phyloP scores from a whole-genome alignment of 2,329 filamentous ascomycete genomes.

The Trichoderma asperellum region DNA sequence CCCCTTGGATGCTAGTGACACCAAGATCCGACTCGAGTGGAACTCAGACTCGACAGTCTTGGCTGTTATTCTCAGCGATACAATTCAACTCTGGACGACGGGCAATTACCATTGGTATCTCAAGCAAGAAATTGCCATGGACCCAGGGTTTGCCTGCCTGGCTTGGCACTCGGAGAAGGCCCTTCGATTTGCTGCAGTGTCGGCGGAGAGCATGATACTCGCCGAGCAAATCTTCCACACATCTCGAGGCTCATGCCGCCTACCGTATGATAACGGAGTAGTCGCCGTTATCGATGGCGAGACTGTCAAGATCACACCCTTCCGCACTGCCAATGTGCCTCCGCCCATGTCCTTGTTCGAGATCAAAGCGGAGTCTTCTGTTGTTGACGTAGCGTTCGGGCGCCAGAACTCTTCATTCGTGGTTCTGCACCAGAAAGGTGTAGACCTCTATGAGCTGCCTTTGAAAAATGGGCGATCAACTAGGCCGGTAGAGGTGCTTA shows the following conservation, averaged over 20 bases:
- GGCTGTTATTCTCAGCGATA: slow-evolving; percentile 74
- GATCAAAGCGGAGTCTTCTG: slow-evolving; percentile 62
- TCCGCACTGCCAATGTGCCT: slow-evolving; percentile 82
- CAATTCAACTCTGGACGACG: slow-evolving; percentile 93
- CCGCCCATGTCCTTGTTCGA: slow-evolving; percentile 91
- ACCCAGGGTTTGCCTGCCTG: slow-evolving; percentile 42
- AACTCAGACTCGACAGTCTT: slow-evolving; percentile 91
- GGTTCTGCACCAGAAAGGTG: slow-evolving; percentile 67
- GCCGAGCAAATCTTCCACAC: slow-evolving; percentile 71
- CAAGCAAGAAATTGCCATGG: slow-evolving; percentile 77
- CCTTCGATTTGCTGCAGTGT: slow-evolving; percentile 65
- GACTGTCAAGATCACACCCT: slow-evolving; percentile 79
- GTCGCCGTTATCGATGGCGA: slow-evolving; percentile 85
- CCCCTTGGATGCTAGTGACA: slow-evolving; percentile 51
- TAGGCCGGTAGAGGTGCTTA: slow-evolving; percentile 47
- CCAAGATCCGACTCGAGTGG: slow-evolving; percentile 73
- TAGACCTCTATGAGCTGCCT: slow-evolving; percentile 73
- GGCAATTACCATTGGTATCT: slow-evolving; percentile 98
- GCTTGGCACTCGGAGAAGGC: slow-evolving; percentile 88
- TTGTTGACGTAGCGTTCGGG: slow-evolving; percentile 76
- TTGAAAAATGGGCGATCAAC: slow-evolving; percentile 58
- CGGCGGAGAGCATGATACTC: slow-evolving; percentile 56
- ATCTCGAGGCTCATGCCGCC: slow-evolving; percentile 67
- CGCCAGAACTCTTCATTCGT: slow-evolving; percentile 67
- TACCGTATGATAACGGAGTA: slow-evolving; percentile 76